Evolutionary conservation across 768 basidiomycete genomes (phyloP).

Genomic region (Cystofilobasidium capitatum): DNA sequence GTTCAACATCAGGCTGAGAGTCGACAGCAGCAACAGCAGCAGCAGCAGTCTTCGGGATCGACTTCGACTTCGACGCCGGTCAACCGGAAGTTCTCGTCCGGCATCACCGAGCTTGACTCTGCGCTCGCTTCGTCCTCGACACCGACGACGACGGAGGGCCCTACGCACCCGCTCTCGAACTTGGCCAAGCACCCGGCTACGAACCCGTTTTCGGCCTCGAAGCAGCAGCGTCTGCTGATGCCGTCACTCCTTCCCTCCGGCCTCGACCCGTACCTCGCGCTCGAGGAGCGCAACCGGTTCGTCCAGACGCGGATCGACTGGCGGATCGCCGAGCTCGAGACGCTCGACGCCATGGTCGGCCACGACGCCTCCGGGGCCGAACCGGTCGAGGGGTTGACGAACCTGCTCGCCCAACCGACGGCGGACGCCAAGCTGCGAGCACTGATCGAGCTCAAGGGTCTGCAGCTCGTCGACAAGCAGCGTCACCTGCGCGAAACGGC

Average conservation of each 20-base stretch:
- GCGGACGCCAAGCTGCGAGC: conserved; percentile 60
- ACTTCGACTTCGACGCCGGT: background rate
- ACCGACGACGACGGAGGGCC: conserved; percentile 65
- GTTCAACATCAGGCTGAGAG: conserved; percentile 48
- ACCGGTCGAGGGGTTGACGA: conserved; percentile 26
- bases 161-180: conserved; percentile 53
- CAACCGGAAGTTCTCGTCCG: conserved; percentile 6
- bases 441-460: conserved; percentile 82
- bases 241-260: conserved; percentile 85
- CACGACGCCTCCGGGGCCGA: conserved; percentile 19
- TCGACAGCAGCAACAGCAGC: conserved; percentile 31
- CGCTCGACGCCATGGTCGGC: conserved; percentile 22
- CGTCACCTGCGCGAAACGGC: conserved; percentile 73
- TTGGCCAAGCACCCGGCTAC: conserved; percentile 64
- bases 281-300: conserved; percentile 83
- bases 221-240: conserved; percentile 55
- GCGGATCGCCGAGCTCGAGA: conserved; percentile 68
- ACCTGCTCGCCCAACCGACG: background rate
- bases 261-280: conserved; percentile 80
- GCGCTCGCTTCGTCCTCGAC: conserved; percentile 43
- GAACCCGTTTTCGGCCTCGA: conserved; percentile 31
- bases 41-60: conserved; percentile 37
- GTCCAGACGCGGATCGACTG: conserved; percentile 82
- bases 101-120: conserved; percentile 9
- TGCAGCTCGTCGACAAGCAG: conserved; percentile 83